Base-by-base conservation (phyloP, 148 eudicot species). In the Diospyros lotus region DNA sequence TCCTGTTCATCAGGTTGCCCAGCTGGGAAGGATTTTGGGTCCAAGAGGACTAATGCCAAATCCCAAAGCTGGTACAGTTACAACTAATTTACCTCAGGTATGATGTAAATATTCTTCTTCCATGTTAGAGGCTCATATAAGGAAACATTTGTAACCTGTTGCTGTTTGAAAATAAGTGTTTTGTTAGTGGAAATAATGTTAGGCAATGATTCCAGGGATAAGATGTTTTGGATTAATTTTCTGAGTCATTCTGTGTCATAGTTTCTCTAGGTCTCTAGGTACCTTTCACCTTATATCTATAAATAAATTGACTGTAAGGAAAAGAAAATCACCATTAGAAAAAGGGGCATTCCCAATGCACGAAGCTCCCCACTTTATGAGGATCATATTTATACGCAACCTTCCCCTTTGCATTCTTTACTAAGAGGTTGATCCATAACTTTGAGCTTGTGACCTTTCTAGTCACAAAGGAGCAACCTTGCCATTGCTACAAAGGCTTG, bases 31-130 rank as follows among this genome's bases (percentile, higher is more conserved):
- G 85, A 84, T 95, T 73, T 75, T 95, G 78, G 98, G 98, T 66
- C 98, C 98, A 41, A 81, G 97, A 75, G 98, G 98, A 74, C 97
- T 95, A 59, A 95, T 95, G 98, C 98, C 98, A 75, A 95, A 87
- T 83, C 98, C 98, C 50, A 95, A 95, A 83, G 97, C 98, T 59
- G 98, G 98, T 61, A 95, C 98, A 17, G 58, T 54, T 54, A 54
- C 58, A 54, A 54, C 58, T 11, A 54, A 54, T 54, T 54, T 54
- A 54, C 58, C 97, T 74, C 97, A 95, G 98, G 98, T 95, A 85
- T 75, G 78, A 39, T 77, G 42, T 43, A 40, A 42, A 4, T 42
- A 38, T 6, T 9, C 10, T 12, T 18, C 4, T 40, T 40, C 18
- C 39, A 4, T 54, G 15, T 11, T 8, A 11, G 1, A 15, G 7